phyloP scores from a whole-genome alignment of 768 basidiomycete species.

The Pulveroboletus sp. region DNA sequence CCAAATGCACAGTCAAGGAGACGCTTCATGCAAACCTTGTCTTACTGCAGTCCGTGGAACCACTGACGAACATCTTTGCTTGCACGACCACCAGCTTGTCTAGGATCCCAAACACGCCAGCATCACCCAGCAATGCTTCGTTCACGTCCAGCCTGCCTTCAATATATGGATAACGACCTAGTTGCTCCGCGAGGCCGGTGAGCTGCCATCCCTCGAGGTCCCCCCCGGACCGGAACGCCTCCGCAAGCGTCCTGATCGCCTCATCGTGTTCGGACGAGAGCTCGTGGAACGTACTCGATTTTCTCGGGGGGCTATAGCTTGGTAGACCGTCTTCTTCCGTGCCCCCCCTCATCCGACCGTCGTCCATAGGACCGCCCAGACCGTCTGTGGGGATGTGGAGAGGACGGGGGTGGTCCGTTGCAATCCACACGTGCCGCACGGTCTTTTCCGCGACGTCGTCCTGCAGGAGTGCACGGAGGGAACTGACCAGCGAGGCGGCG shows the following conservation, averaged over 20 bases:
- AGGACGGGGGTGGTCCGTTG: constrained; percentile 46
- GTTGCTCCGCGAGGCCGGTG: constrained; percentile 40
- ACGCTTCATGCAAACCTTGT: constrained; percentile 35
- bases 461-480: constrained; percentile 35
- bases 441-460: constrained; percentile 23
- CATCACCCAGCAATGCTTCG: constrained; percentile 38
- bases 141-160: constrained; percentile 18
- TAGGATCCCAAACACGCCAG: constrained; percentile 50
- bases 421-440: constrained; percentile 48
- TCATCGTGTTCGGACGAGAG: constrained; percentile 40
- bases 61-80: constrained; percentile 48
- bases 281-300: constrained; percentile 45
- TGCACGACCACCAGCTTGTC: constrained; percentile 51
- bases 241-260: constrained; percentile 41
- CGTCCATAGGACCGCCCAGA: constrained; percentile 17
- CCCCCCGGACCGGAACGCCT: constrained; percentile 40
- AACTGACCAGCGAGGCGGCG: constrained; percentile 44
- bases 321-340: not conserved
- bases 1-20: not conserved
- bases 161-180: constrained; percentile 21
- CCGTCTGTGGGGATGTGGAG: not conserved
- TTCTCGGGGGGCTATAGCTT: constrained; percentile 14
- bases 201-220: constrained; percentile 38
- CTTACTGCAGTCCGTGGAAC: constrained; percentile 42
- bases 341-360: not conserved